phyloP scores from a whole-genome alignment of 805 yeast species.

The Ogataea siamensis region DNA sequence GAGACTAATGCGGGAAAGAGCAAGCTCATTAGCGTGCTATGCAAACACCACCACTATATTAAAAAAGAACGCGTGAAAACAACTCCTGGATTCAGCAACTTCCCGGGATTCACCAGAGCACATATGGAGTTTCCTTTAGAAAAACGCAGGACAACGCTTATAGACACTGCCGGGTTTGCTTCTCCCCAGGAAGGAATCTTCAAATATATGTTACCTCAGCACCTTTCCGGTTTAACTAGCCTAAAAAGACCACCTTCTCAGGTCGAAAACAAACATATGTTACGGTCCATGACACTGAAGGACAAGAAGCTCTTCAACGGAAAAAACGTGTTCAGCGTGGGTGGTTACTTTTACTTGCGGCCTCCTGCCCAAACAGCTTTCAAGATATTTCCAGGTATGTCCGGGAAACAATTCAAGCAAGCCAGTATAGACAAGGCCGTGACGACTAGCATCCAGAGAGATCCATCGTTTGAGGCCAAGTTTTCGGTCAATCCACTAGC shows the following conservation, averaged over 20 bases:
- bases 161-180: conserved; percentile 50
- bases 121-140: conserved; percentile 39
- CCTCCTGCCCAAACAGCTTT: conserved; percentile 52
- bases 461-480: conserved; percentile 24
- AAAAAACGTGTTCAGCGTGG: conserved; percentile 39
- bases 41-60: conserved; percentile 18
- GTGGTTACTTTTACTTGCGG: conserved; percentile 58
- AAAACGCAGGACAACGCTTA: conserved; percentile 26
- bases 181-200: conserved; percentile 30
- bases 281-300: conserved; percentile 8
- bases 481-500: conserved; percentile 27
- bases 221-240: conserved; percentile 4
- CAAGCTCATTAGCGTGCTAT: conserved; percentile 50
- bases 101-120: conserved; percentile 74
- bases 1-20: conserved; percentile 71
- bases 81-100: conserved; percentile 47
- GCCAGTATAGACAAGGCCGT: conserved; percentile 5
- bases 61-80: conserved; percentile 27
- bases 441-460: conserved; percentile 12
- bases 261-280: conserved; percentile 6
- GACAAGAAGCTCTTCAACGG: conserved; percentile 22
- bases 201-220: conserved; percentile 25
- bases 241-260: conserved; percentile 12
- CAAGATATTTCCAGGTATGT: conserved; percentile 46
- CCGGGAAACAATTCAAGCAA: conserved; percentile 32